Evolutionary conservation across 768 basidiomycete genomes (phyloP), one percentile per base, ranked within the genome.

Genomic region (Hypholoma sublateritium): DNA sequence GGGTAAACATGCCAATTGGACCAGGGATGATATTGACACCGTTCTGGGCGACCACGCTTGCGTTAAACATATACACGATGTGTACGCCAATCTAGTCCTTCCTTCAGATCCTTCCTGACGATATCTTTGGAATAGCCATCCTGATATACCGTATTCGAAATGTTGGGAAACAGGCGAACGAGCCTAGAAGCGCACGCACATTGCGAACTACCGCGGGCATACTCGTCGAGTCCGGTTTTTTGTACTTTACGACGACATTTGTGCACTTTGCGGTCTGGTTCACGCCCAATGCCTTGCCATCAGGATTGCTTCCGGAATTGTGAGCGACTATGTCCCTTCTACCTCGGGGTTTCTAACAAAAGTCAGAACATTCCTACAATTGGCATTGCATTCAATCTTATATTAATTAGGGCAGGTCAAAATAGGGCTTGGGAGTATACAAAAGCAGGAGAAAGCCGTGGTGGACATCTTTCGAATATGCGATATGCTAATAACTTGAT

Each of bases 351-450:
- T 9, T 37, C 34, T 12, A 42, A 41, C 12, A 19, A 6, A 19
- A 2, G 1, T 34, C 37, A 56, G 55, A 56, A 56, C 13, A 56
- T 56, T n/a, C 55, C 55, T 2, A 49, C 48, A 14, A 56, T 56
- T 32, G 55, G 55, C 12, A 43, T 56, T 28, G 55, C 55, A 7
- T 56, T 56, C 25, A 56, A 56, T 22, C 47, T 56, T 19, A 56
- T 56, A 14, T 21, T 56, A 12, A 56, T 56, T 7, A 37, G 55
- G 5, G 47, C 28, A 11, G 55, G 47, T 12, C 36, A 56, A 6
- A 48, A 56, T 25, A 17, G 55, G 24, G 55, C 55, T 2, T 24
- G 14, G 16, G 55, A 56, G 17, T 21, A 56, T 7, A 22, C 24
- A 13, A 49, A 16, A 14, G 5, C 46, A 1, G 19, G 16, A 9